Evolutionary conservation across 2,329 filamentous ascomycete species (phyloP).

Genomic region (Fusarium coffeatum): DNA sequence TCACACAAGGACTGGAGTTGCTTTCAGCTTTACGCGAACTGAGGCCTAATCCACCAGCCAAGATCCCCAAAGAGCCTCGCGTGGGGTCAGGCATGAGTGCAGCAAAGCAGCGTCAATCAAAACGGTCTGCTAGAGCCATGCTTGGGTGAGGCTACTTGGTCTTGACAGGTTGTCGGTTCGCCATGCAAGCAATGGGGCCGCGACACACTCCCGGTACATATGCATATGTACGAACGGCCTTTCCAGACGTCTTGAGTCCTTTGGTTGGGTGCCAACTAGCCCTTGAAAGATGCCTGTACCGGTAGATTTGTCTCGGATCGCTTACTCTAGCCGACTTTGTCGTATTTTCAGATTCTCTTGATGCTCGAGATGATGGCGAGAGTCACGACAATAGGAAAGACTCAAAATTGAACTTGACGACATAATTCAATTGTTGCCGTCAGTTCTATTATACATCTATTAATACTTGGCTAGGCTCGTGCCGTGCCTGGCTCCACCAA

Average conservation of each 20-base stretch:
- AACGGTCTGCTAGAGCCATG: constrained; percentile 18
- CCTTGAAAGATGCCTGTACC: constrained; percentile 14
- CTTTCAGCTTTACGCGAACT: constrained; percentile 35
- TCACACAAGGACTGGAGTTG: constrained; percentile 28
- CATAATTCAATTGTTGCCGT: neutral
- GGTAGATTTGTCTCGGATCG: constrained; percentile 28
- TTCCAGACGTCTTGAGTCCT: constrained; percentile 26
- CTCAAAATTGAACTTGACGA: neutral
- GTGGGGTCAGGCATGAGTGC: constrained; percentile 48
- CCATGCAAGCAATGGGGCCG: constrained; percentile 47
- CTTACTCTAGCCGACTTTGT: neutral
- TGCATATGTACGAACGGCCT: constrained; percentile 30
- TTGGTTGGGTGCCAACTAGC: constrained; percentile 22
- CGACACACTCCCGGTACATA: constrained; percentile 33
- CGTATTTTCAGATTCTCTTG: neutral
- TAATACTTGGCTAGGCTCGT: constrained; percentile 41
- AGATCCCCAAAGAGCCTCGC: constrained; percentile 34
- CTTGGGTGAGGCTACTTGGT: constrained; percentile 43
- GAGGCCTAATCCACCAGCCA: constrained; percentile 36
- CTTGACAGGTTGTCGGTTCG: constrained; percentile 46
- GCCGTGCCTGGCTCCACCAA: constrained; percentile 43
- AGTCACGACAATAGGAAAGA: neutral
- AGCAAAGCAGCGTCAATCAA: constrained; percentile 30
- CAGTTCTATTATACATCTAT: neutral
- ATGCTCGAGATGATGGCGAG: neutral